These are phyloP conservation scores for Hymenochaete sp. DNA, from an alignment of 1,284 basidiomycete genomes.

Conservation along the genomic window DNA sequence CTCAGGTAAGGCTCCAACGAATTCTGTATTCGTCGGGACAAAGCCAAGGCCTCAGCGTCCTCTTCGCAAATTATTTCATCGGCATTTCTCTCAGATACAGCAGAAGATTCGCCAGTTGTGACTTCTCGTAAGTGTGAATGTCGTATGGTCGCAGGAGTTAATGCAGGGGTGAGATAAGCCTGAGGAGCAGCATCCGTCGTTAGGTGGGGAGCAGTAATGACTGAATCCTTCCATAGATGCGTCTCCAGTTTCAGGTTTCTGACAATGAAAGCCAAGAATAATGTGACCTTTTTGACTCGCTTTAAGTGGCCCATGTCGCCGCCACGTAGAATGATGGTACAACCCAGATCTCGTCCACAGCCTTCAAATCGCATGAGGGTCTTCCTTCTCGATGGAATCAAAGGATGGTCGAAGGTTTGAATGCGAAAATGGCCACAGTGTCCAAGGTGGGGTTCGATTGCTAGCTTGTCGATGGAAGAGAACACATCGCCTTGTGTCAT, in stretches of 20 bases:
- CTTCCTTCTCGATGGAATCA: conserved; percentile 88
- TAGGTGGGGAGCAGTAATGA: conserved; percentile 69
- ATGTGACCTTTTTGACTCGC: conserved; percentile 86
- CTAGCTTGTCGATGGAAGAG: conserved; percentile 90
- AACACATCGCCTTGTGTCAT: conserved; percentile 96
- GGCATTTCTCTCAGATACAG: conserved; percentile 25
- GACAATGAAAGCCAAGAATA: conserved; percentile 87
- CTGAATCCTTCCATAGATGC: conserved; percentile 89
- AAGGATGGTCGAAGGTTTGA: conserved; percentile 89
- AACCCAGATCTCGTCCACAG: conserved; percentile 85
- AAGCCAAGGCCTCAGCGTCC: conserved; percentile 56
- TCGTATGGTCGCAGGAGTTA: background rate
- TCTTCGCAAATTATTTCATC: conserved; percentile 60
- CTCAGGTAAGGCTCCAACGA: conserved; percentile 75
- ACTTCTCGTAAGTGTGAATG: conserved; percentile 5
- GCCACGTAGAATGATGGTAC: conserved; percentile 91
- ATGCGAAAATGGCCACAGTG: conserved; percentile 84
- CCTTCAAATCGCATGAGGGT: conserved; percentile 98
- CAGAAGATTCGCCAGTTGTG: conserved; percentile 1
- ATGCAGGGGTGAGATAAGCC: conserved; percentile 7
- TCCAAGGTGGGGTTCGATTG: conserved; percentile 84
- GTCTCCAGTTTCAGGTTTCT: conserved; percentile 91
- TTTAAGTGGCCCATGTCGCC: conserved; percentile 72
- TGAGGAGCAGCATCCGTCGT: conserved; percentile 54
- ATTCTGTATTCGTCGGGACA: conserved; percentile 66